Evolutionary conservation across 2,329 filamentous ascomycete genomes (phyloP).

Genomic region (Macrophomina pseudophaseolina): DNA sequence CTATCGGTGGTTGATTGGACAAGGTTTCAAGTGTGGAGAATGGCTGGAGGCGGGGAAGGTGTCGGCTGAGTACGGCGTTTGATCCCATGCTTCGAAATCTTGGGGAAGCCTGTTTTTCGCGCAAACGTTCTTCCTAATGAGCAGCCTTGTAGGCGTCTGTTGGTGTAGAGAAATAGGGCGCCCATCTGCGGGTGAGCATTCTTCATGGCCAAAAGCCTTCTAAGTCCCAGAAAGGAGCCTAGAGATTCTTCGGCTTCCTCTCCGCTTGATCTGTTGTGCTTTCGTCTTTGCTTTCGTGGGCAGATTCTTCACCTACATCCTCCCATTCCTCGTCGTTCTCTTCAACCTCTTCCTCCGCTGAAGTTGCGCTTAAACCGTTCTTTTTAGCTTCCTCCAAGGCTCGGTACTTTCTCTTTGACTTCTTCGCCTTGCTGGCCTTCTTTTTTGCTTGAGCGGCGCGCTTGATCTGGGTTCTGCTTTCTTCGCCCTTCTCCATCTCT

Average conservation of each 20-base stretch:
- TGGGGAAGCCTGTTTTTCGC: too few species aligned
- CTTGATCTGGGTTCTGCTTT: constrained; percentile 70
- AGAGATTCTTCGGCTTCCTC: neutral
- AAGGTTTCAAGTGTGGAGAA: too few species aligned
- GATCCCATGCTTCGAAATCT: too few species aligned
- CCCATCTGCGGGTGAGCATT: too few species aligned
- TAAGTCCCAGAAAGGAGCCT: neutral
- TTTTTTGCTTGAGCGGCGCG: constrained; percentile 67
- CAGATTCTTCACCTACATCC: constrained; percentile 3
- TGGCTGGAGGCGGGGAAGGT: too few species aligned
- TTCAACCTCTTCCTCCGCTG: constrained; percentile 34
- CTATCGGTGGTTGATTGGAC: too few species aligned
- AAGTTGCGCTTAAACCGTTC: neutral
- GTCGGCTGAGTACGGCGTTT: too few species aligned
- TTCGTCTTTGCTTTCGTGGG: neutral
- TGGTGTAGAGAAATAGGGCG: too few species aligned
- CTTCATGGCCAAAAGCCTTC: too few species aligned
- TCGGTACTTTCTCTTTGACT: constrained; percentile 79
- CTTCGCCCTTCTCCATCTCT: constrained; percentile 70
- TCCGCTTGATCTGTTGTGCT: neutral
- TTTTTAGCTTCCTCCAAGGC: constrained; percentile 60
- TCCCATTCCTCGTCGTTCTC: constrained; percentile 24
- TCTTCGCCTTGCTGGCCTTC: constrained; percentile 79
- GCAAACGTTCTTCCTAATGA: too few species aligned
- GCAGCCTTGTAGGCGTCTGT: too few species aligned